These are phyloP conservation scores for Aspergillus sp. DNA, from an alignment of 2,329 filamentous ascomycete genomes.

Conservation along the genomic window DNA sequence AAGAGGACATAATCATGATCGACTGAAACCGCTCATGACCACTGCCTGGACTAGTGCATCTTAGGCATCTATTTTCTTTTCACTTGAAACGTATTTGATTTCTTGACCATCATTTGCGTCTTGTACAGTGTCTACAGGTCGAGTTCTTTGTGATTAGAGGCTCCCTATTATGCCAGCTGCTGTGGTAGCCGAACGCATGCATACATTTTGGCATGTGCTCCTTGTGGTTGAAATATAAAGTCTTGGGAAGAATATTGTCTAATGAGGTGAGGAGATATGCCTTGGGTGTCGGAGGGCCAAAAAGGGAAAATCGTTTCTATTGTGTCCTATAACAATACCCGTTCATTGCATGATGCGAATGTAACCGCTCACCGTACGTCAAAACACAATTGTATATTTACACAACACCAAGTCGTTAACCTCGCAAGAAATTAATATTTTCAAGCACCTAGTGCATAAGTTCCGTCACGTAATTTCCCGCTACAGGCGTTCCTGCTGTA, in stretches of 20 bases:
- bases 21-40: constrained; percentile 24
- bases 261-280: background rate
- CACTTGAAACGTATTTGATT: background rate
- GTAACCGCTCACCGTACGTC: background rate
- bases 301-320: background rate
- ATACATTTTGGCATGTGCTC: background rate
- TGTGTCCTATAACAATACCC: background rate
- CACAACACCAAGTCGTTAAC: background rate
- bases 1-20: constrained; percentile 41
- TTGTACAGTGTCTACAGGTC: background rate
- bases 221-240: background rate
- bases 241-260: background rate
- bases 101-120: background rate
- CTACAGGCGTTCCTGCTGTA: constrained; percentile 65
- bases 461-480: background rate
- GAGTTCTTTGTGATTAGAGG: background rate
- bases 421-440: background rate
- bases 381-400: background rate
- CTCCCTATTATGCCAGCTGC: background rate
- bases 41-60: background rate
- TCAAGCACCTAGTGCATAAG: background rate
- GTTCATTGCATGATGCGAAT: background rate
- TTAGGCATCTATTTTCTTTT: background rate
- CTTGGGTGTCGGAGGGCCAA: background rate
- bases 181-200: background rate